phyloP scores from a whole-genome alignment of 2,329 filamentous ascomycete species.

The Penicillium aurantiogriseum region DNA sequence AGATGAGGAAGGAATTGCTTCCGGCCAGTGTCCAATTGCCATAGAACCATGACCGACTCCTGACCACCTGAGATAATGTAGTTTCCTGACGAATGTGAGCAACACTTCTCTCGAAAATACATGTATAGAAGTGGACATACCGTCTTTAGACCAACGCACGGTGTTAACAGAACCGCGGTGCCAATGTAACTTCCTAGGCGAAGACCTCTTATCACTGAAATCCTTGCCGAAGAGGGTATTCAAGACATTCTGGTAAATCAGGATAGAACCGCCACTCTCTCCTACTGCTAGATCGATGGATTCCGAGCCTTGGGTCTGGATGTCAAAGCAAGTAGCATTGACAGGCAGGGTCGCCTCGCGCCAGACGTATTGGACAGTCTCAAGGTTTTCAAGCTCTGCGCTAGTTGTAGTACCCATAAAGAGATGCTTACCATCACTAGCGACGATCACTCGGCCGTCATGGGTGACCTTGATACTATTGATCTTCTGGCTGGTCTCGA shows the following conservation, averaged over 20 bases:
- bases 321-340: constrained; percentile 65
- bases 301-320: constrained; percentile 53
- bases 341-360: constrained; percentile 57
- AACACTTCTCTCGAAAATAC: neutral
- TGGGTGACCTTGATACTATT: constrained; percentile 30
- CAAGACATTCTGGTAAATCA: constrained; percentile 76
- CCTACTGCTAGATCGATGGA: constrained; percentile 76
- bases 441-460: constrained; percentile 38
- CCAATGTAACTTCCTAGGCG: constrained; percentile 78
- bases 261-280: constrained; percentile 71
- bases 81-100: constrained; percentile 60
- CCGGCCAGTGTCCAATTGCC: constrained; percentile 86
- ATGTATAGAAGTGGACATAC: constrained; percentile 46
- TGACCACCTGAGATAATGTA: constrained; percentile 91
- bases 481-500: constrained; percentile 32
- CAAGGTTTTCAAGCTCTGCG: constrained; percentile 32
- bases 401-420: constrained; percentile 58
- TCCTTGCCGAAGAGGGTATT: constrained; percentile 23
- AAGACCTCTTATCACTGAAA: constrained; percentile 38
- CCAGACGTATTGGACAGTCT: constrained; percentile 52
- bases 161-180: constrained; percentile 79
- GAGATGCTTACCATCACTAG: constrained; percentile 47
- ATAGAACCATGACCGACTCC: constrained; percentile 85
- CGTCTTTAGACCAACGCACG: constrained; percentile 89
- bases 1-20: constrained; percentile 87